These are phyloP conservation scores for Pichia sp. DNA, from an alignment of 1,139 yeast genomes.

Conservation along the genomic window DNA sequence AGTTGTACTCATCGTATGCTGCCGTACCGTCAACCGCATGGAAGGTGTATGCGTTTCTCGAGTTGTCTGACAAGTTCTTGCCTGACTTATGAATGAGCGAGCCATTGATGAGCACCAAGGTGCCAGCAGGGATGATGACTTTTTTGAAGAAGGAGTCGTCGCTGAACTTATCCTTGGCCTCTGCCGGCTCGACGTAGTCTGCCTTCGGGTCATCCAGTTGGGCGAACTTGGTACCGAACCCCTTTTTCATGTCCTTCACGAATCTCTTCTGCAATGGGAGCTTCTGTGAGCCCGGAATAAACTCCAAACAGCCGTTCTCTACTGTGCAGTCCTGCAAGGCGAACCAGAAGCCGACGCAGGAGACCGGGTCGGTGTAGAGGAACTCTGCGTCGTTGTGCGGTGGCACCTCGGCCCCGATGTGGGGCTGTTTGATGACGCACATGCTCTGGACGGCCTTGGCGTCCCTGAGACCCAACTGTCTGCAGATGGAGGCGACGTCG, in stretches of 20 bases:
- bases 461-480: conserved; percentile 49
- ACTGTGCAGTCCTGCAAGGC: conserved; percentile 72
- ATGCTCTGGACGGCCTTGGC: conserved; percentile 75
- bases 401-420: conserved; percentile 71
- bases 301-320: conserved; percentile 66
- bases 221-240: conserved; percentile 48
- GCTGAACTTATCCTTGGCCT: conserved; percentile 26
- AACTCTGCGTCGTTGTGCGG: conserved; percentile 76
- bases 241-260: conserved; percentile 47
- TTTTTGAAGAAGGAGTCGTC: conserved; percentile 40
- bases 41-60: conserved; percentile 75
- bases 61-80: conserved; percentile 47
- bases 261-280: conserved; percentile 60
- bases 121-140: conserved; percentile 68
- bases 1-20: conserved; percentile 58
- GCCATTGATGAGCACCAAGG: conserved; percentile 64
- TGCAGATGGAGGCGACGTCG: conserved; percentile 49
- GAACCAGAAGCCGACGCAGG: conserved; percentile 79
- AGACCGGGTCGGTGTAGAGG: conserved; percentile 64
- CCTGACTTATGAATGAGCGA: conserved; percentile 70
- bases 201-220: conserved; percentile 24
- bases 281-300: conserved; percentile 72
- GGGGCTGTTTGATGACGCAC: conserved; percentile 78
- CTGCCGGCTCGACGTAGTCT: conserved; percentile 20
- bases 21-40: conserved; percentile 67